phyloP scores from a whole-genome alignment of 2,329 filamentous ascomycete species.

The Penicillium sp. region DNA sequence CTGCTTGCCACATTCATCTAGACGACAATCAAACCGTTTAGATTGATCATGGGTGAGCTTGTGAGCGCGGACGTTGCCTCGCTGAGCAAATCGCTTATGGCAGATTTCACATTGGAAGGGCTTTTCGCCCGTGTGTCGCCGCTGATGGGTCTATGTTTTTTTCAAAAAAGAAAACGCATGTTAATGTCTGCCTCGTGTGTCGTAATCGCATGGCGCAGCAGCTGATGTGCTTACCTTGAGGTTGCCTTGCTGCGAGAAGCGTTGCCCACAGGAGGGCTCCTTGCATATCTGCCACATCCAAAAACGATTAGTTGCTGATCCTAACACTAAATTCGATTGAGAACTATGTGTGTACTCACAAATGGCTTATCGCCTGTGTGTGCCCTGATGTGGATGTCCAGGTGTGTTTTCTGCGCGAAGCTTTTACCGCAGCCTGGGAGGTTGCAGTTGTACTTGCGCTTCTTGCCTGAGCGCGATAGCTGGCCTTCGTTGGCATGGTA shows the following conservation, averaged over 20 bases:
- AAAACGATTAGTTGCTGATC: slow-evolving; percentile 7
- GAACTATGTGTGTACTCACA: slow-evolving; percentile 54
- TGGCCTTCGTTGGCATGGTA: slow-evolving; percentile 36
- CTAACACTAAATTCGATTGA: not conserved
- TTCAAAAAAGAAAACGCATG: not conserved
- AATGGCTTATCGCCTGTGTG: slow-evolving; percentile 92
- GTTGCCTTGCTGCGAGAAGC: slow-evolving; percentile 88
- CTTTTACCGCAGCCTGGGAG: slow-evolving; percentile 73
- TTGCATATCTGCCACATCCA: slow-evolving; percentile 59
- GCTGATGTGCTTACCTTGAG: slow-evolving; percentile 64
- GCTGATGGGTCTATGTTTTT: slow-evolving; percentile 70
- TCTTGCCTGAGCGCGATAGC: slow-evolving; percentile 39
- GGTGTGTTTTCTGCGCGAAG: slow-evolving; percentile 88
- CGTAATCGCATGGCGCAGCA: not conserved
- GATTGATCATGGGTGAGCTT: slow-evolving; percentile 73
- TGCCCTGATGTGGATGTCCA: slow-evolving; percentile 82
- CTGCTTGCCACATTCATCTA: slow-evolving; percentile 81
- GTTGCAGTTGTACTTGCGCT: slow-evolving; percentile 71
- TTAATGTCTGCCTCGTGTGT: slow-evolving; percentile 6
- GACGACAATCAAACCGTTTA: slow-evolving; percentile 76
- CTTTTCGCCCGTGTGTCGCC: slow-evolving; percentile 82
- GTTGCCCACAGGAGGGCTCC: slow-evolving; percentile 69
- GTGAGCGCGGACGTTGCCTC: slow-evolving; percentile 82
- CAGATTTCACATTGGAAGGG: slow-evolving; percentile 79
- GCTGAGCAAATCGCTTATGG: slow-evolving; percentile 78